A percentile compares a stretch with the other conserved stretches of the same genome.
These are phyloP conservation scores for Solanum bulbocastanum DNA, from an alignment of 257 asterid genomes.

Conservation along the genomic window DNA sequence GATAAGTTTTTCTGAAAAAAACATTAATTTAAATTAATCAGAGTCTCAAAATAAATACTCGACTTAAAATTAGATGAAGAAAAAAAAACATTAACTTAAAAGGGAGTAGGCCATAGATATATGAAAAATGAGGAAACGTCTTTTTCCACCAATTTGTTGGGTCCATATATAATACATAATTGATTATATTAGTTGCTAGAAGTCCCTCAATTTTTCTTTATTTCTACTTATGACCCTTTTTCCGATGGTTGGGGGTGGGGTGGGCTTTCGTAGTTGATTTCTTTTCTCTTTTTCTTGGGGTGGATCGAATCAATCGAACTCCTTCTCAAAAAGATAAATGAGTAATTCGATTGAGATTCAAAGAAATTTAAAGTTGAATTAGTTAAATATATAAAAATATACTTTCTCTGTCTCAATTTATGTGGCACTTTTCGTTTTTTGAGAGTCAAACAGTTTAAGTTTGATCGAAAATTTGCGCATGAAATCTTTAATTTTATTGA, in stretches of 20 bases:
- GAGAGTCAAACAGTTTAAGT: no score
- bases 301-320: background rate
- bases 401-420: no score
- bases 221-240: background rate
- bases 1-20: background rate
- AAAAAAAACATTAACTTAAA: background rate
- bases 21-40: background rate
- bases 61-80: background rate
- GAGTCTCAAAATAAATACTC: background rate
- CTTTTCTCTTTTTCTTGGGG: background rate
- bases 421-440: no score
- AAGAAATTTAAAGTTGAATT: no score
- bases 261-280: background rate
- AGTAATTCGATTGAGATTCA: background rate
- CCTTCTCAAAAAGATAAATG: background rate
- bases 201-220: background rate
- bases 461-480: no score
- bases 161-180: background rate
- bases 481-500: no score
- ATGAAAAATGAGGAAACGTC: background rate
- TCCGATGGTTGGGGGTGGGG: background rate
- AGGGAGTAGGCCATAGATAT: background rate
- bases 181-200: background rate
- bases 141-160: background rate
- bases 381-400: no score